These are phyloP conservation scores for Populus tomentosa DNA, from an alignment of 441 rosid species.

Conservation along the genomic window DNA sequence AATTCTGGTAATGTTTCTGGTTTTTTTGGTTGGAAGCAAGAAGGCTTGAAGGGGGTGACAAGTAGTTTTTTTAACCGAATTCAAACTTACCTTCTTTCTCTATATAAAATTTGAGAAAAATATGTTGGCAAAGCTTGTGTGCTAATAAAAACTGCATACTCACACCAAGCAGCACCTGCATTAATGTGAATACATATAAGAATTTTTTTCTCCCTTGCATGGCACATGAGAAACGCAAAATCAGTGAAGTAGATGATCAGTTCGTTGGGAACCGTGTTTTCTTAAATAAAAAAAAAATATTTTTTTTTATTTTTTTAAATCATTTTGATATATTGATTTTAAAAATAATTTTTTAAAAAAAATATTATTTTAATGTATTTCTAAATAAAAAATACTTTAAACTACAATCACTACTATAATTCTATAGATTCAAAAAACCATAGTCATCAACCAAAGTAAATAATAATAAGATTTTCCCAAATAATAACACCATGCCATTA, in stretches of 20 bases:
- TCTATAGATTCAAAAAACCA: no score
- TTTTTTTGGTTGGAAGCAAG: constrained; percentile 31
- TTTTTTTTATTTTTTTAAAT: no score
- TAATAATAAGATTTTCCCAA: no score
- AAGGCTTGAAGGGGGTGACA: constrained; percentile 20
- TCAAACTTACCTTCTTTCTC: constrained; percentile 23
- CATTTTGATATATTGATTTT: no score
- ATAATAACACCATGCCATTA: neutral
- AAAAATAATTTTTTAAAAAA: no score
- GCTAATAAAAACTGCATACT: neutral
- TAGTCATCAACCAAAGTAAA: no score
- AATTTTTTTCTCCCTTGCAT: neutral
- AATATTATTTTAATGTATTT: no score
- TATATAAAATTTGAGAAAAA: neutral
- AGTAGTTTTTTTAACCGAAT: constrained; percentile 13
- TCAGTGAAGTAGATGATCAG: neutral
- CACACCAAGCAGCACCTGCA: neutral
- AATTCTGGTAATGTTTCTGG: constrained; percentile 44
- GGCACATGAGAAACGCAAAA: neutral
- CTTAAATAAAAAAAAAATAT: no score
- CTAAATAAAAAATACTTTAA: no score
- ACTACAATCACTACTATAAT: no score
- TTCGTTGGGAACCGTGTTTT: accelerated
- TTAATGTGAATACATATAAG: neutral
- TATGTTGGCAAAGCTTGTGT: constrained; percentile 3